Conservation (phyloP, 371 early-diverging fungal species). For the Chytridiales sp. region DNA sequence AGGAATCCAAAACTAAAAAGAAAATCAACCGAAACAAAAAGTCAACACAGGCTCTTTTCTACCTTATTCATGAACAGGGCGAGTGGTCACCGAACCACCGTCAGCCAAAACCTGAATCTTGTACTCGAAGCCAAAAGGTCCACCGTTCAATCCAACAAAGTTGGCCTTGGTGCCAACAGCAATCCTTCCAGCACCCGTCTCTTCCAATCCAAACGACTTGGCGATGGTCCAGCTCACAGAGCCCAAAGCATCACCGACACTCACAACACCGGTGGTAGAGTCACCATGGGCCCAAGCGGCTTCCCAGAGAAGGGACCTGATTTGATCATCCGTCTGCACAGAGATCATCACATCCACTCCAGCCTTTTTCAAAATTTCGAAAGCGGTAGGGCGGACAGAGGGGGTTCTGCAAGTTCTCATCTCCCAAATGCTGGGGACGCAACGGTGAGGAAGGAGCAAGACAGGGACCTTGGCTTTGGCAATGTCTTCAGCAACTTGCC, state of each 20-base stretch:
- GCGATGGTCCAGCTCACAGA: slow-evolving; percentile 71
- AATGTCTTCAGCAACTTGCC: slow-evolving; percentile 62
- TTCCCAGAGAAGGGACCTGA: slow-evolving; percentile 73
- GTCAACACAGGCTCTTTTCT: no score
- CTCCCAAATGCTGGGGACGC: slow-evolving; percentile 67
- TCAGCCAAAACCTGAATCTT: slow-evolving; percentile 16
- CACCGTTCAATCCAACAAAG: slow-evolving; percentile 31
- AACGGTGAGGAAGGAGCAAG: slow-evolving; percentile 63
- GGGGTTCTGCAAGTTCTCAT: slow-evolving; percentile 65
- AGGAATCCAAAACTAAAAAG: no score
- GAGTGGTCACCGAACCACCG: slow-evolving; percentile 12
- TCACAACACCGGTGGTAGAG: not conserved
- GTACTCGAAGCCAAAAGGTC: slow-evolving; percentile 17
- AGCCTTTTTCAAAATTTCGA: slow-evolving; percentile 57
- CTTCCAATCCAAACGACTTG: no score
- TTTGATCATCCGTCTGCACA: slow-evolving; percentile 40
- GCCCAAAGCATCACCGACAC: slow-evolving; percentile 57
- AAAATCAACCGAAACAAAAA: no score
- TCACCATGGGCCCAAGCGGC: slow-evolving; percentile 64
- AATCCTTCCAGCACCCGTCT: slow-evolving; percentile 23
- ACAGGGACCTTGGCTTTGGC: slow-evolving; percentile 61
- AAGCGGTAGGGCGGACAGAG: slow-evolving; percentile 58
- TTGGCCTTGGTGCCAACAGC: slow-evolving; percentile 25
- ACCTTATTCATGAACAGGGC: slow-evolving; percentile 17
- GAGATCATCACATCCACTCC: slow-evolving; percentile 57